Percentiles rank a stretch among this genome's conserved stretches.
Conservation (phyloP, 257 asterid species). For the Solanum lycopersicoides region DNA sequence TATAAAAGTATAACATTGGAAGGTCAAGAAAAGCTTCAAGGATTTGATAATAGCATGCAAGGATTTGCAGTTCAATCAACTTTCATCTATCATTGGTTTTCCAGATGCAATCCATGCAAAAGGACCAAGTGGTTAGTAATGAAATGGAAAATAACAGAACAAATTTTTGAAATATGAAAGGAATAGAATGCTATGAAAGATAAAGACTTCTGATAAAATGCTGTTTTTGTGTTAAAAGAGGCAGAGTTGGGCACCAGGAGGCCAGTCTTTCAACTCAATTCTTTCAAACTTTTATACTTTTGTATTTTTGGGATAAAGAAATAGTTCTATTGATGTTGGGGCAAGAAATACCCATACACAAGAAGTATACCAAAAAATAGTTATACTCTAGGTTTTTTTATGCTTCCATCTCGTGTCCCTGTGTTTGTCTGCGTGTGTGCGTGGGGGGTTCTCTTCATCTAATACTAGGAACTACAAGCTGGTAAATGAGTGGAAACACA, state of each 20-base stretch:
- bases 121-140: not conserved
- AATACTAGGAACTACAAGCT: not conserved
- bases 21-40: not conserved
- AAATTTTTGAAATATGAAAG: not conserved
- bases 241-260: not conserved
- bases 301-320: not conserved
- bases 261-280: not conserved
- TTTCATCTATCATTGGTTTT: not conserved
- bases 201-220: not conserved
- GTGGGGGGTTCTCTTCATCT: not conserved
- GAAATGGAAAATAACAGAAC: not conserved
- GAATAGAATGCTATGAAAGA: not conserved
- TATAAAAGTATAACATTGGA: constrained; percentile 14
- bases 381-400: not conserved
- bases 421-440: not conserved
- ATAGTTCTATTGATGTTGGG: not conserved
- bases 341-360: not conserved
- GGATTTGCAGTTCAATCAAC: not conserved
- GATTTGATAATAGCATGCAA: not conserved
- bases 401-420: not conserved
- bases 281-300: not conserved
- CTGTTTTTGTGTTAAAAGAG: not conserved
- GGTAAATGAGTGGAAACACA: not conserved
- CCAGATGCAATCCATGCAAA: not conserved
- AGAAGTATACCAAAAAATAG: not conserved